phyloP scores from a whole-genome alignment of 2,329 filamentous ascomycete species.

The Xylaria sp. region DNA sequence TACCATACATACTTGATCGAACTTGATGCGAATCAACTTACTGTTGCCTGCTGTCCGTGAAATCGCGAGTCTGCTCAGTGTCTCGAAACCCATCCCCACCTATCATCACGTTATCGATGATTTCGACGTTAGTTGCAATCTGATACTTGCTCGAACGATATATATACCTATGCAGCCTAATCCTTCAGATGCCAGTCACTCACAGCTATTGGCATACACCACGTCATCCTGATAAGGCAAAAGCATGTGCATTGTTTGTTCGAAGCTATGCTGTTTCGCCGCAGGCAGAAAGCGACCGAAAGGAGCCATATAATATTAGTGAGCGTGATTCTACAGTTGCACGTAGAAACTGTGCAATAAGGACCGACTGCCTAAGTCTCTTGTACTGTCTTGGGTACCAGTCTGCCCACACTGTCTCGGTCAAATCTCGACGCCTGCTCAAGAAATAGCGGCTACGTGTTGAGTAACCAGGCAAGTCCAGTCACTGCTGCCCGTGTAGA shows the following conservation, averaged over 20 bases:
- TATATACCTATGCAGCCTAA: not conserved
- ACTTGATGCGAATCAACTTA: no score
- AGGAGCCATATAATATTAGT: not conserved
- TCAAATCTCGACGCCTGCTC: not conserved
- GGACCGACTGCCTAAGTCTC: not conserved
- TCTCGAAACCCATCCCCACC: not conserved
- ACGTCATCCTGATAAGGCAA: not conserved
- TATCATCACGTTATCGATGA: not conserved
- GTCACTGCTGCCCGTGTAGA: slow-evolving; percentile 49
- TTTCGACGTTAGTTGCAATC: not conserved
- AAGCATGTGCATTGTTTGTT: not conserved
- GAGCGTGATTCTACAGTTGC: not conserved
- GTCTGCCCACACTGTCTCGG: not conserved
- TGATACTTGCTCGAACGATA: not conserved
- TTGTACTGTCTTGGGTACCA: not conserved
- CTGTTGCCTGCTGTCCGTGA: not conserved
- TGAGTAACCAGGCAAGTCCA: slow-evolving; percentile 53
- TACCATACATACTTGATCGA: not conserved
- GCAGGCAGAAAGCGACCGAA: not conserved
- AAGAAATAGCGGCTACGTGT: slow-evolving; percentile 46
- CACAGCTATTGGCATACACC: not conserved
- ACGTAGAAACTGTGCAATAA: not conserved
- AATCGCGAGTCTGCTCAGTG: not conserved
- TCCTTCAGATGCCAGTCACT: not conserved
- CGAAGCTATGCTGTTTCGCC: not conserved